Evolutionary conservation across 1,284 basidiomycete species (phyloP).

Genomic region (Rhodotorula sp.): DNA sequence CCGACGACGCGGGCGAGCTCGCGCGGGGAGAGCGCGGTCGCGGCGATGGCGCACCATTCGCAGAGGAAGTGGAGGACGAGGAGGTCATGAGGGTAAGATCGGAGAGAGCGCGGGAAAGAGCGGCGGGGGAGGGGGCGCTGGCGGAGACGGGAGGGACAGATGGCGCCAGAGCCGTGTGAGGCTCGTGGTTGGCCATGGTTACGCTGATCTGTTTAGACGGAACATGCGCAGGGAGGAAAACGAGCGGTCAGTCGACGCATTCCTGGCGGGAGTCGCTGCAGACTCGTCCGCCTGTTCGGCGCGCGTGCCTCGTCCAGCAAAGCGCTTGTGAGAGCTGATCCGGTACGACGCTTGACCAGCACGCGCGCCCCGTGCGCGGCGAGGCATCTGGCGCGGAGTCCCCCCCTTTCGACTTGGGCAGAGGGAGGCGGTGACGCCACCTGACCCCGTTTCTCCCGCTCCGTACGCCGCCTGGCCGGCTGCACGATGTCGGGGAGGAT

Average conservation of each 20-base stretch:
- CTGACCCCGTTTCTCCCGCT: not conserved
- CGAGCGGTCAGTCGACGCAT: not conserved
- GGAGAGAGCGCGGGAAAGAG: conserved; percentile 13
- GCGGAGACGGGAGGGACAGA: not conserved
- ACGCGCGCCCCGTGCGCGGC: no score
- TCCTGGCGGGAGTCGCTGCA: not conserved
- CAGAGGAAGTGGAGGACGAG: not conserved
- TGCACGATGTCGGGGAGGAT: fast-evolving
- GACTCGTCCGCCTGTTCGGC: no score
- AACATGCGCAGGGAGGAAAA: not conserved
- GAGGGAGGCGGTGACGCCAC: not conserved
- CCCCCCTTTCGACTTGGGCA: no score
- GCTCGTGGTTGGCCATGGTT: not conserved
- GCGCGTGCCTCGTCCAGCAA: no score
- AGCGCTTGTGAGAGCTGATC: no score
- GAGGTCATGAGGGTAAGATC: not conserved
- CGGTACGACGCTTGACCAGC: no score
- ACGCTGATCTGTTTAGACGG: not conserved
- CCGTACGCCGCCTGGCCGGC: not conserved
- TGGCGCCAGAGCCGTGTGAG: not conserved
- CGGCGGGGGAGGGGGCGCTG: conserved; percentile 3
- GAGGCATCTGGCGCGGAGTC: no score
- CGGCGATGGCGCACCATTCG: not conserved
- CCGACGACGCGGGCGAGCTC: conserved; percentile 4
- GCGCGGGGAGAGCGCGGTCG: not conserved